phyloP scores from a whole-genome alignment of 352 stramenopile species.

The Globisporangium parvum region DNA sequence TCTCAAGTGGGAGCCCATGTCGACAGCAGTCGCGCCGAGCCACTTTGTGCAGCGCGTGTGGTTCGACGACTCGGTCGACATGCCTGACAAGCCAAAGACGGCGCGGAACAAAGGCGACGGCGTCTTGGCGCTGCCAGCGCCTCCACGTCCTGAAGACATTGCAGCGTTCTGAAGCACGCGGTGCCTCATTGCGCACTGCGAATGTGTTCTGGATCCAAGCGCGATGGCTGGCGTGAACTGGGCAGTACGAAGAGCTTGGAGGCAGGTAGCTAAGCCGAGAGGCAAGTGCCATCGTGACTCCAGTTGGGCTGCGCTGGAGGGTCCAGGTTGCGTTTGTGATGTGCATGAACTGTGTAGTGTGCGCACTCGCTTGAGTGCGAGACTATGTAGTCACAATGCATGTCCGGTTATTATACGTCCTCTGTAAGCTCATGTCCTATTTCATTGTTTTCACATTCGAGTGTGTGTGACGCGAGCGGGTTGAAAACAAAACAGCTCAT shows the following conservation, averaged over 20 bases:
- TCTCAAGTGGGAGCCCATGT: constrained; percentile 25
- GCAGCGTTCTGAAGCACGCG: background rate
- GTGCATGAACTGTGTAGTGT: no score
- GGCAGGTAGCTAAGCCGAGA: no score
- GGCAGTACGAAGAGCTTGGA: no score
- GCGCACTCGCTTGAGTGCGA: no score
- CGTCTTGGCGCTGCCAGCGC: constrained; percentile 5
- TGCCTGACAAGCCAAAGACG: constrained; percentile 28
- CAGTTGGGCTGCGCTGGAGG: no score
- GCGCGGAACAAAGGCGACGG: constrained; percentile 8
- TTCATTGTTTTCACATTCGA: background rate
- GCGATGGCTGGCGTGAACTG: background rate
- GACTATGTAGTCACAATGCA: no score
- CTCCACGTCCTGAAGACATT: background rate
- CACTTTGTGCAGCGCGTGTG: constrained; percentile 34
- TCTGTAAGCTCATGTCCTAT: no score
- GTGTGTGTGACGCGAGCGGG: background rate
- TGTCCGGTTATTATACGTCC: no score
- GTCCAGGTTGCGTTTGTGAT: no score
- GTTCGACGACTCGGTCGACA: constrained; percentile 29
- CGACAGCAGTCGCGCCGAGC: constrained; percentile 7
- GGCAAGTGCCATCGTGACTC: no score
- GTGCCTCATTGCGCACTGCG: background rate
- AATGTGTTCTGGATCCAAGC: background rate
- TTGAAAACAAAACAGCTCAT: background rate